phyloP scores from a whole-genome alignment of 371 early-diverging fungal species.

The Mortierella polycephala region DNA sequence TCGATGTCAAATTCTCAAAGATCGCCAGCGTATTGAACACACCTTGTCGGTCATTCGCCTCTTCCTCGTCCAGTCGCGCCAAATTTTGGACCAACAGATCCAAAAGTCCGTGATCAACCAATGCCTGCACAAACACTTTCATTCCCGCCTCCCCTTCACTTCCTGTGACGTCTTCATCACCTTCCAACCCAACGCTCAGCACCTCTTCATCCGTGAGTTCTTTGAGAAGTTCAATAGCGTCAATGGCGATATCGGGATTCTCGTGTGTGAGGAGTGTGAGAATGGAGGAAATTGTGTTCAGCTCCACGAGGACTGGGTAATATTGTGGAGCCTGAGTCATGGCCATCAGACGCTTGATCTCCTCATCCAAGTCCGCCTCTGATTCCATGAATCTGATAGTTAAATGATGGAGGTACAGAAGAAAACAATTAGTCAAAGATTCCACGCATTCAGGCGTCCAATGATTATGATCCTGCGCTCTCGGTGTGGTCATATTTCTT shows the following conservation, averaged over 20 bases:
- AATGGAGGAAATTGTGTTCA: slow-evolving; percentile 74
- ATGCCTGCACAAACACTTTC: slow-evolving; percentile 71
- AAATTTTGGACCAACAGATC: slow-evolving; percentile 85
- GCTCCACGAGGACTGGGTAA: slow-evolving; percentile 76
- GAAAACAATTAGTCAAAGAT: slow-evolving; percentile 54
- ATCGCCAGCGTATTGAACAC: slow-evolving; percentile 88
- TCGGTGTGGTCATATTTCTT: neutral
- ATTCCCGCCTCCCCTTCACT: slow-evolving; percentile 76
- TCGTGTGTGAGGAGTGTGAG: slow-evolving; percentile 87
- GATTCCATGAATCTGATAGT: slow-evolving; percentile 85
- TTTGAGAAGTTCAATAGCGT: slow-evolving; percentile 84
- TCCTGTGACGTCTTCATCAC: slow-evolving; percentile 64
- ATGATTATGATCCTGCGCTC: slow-evolving; percentile 9
- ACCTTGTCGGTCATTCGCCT: slow-evolving; percentile 85
- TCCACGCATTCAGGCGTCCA: slow-evolving; percentile 77
- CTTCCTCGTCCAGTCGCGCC: slow-evolving; percentile 80
- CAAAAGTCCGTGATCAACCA: slow-evolving; percentile 81
- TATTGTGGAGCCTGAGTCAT: slow-evolving; percentile 84
- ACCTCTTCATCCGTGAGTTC: slow-evolving; percentile 95
- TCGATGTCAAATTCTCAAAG: slow-evolving; percentile 85
- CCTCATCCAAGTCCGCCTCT: slow-evolving; percentile 93
- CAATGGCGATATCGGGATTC: slow-evolving; percentile 92
- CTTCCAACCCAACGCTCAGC: slow-evolving; percentile 54
- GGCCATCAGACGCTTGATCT: slow-evolving; percentile 78
- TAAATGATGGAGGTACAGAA: slow-evolving; percentile 14